Conservation (phyloP, 164 flowering plant genomes). For the Cinnamomum chago region DNA sequence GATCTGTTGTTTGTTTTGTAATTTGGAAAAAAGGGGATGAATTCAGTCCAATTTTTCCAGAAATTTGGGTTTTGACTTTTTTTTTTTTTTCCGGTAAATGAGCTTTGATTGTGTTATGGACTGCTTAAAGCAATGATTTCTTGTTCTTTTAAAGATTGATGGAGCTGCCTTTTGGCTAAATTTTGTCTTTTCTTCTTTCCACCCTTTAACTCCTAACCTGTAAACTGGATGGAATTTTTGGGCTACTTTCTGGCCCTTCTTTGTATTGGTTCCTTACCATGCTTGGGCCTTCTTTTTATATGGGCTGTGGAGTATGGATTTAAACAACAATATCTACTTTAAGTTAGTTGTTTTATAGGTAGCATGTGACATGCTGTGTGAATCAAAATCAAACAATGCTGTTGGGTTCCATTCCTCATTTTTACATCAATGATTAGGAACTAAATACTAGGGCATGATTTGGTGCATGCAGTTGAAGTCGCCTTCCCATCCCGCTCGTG, state of each 20-base stretch:
- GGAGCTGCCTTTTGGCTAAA: too few relatives aligned
- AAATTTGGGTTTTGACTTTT: background rate
- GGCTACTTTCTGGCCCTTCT: too few relatives aligned
- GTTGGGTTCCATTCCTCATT: background rate
- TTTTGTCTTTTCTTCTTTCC: too few relatives aligned
- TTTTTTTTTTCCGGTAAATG: too few relatives aligned
- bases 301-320: background rate
- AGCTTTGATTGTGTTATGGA: background rate
- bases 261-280: too few relatives aligned
- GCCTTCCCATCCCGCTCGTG: constrained; percentile 81
- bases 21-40: background rate
- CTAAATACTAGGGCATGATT: background rate
- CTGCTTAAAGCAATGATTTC: background rate
- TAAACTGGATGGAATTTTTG: too few relatives aligned
- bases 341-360: background rate
- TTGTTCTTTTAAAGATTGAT: too few relatives aligned
- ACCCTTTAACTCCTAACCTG: too few relatives aligned
- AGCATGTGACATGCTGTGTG: background rate
- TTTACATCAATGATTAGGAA: background rate
- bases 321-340: background rate
- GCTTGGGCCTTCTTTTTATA: too few relatives aligned
- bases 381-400: background rate
- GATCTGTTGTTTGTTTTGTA: background rate
- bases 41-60: background rate
- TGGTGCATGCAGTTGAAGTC: constrained; percentile 60